A percentile compares a stretch with the other conserved stretches of the same genome.
phyloP scores from a whole-genome alignment of 108 stramenopile genomes.

The Cyclotella sp. region DNA sequence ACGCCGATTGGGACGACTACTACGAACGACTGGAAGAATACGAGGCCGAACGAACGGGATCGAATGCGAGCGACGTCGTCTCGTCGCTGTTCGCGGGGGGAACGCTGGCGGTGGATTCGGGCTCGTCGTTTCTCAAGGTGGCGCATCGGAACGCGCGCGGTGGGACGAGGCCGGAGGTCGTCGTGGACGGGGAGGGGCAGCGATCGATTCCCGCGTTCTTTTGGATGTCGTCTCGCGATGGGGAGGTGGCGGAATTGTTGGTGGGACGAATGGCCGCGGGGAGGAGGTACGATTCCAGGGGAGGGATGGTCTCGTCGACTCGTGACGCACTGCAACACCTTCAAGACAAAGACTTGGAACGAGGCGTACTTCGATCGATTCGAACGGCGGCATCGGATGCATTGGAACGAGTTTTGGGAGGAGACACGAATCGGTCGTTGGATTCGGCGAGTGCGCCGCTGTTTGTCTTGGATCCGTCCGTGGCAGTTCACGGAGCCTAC shows the following conservation, averaged over 20 bases:
- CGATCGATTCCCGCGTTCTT: conserved; percentile 55
- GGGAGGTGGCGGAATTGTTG: conserved; percentile 11
- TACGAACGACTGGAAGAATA: conserved; percentile 70
- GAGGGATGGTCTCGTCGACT: conserved; percentile 4
- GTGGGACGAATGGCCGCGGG: conserved; percentile 49
- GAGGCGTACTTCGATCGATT: conserved; percentile 18
- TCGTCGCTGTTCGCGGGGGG: conserved; percentile 35
- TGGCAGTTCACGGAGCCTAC: conserved; percentile 36
- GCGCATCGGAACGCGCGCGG: conserved; percentile 32
- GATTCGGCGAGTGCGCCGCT: conserved; percentile 13
- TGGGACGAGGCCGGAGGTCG: conserved; percentile 37
- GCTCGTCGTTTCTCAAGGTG: conserved; percentile 66
- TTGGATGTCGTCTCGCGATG: conserved; percentile 48
- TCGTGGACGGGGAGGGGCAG: conserved; percentile 69
- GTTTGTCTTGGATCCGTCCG: conserved; percentile 40
- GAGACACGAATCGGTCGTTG: background rate
- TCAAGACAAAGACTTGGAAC: background rate
- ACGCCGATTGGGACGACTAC: conserved; percentile 85
- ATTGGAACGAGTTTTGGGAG: conserved; percentile 41
- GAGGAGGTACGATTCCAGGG: conserved; percentile 26
- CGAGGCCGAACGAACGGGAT: conserved; percentile 17
- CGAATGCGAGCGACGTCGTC: conserved; percentile 10
- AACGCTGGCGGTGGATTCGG: conserved; percentile 82
- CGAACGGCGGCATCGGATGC: conserved; percentile 36
- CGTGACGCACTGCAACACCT: background rate